A percentile compares a stretch with the other conserved stretches of the same genome.
Evolutionary conservation across 768 basidiomycete genomes (phyloP).

Genomic region (Boletus barrowsii): DNA sequence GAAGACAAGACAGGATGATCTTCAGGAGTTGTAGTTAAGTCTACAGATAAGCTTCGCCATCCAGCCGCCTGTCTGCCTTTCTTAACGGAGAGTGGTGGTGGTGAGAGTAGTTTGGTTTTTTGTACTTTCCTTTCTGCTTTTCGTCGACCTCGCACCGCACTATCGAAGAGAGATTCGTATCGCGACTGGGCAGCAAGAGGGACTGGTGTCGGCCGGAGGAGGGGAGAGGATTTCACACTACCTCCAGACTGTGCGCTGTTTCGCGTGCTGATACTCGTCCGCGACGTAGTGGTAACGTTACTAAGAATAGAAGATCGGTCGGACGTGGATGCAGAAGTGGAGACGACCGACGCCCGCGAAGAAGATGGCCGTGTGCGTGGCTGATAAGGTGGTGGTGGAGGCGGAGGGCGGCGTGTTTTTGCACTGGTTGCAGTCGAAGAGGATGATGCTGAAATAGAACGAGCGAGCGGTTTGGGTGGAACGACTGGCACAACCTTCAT

Average conservation of each 20-base stretch:
- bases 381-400: slow-evolving; percentile 35
- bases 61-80: slow-evolving; percentile 59
- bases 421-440: slow-evolving; percentile 37
- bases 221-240: slow-evolving; percentile 28
- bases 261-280: slow-evolving; percentile 38
- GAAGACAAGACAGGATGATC: slow-evolving; percentile 23
- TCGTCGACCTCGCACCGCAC: slow-evolving; percentile 53
- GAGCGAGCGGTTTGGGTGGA: slow-evolving; percentile 29
- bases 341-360: slow-evolving; percentile 36
- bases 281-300: slow-evolving; percentile 35
- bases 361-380: slow-evolving; percentile 32
- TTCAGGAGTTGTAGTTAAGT: slow-evolving; percentile 51
- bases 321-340: slow-evolving; percentile 44
- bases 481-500: slow-evolving; percentile 14
- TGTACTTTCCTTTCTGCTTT: slow-evolving; percentile 34
- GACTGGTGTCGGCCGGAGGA: slow-evolving; percentile 60
- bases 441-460: slow-evolving; percentile 36
- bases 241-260: slow-evolving; percentile 24
- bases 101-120: slow-evolving; percentile 28
- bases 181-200: slow-evolving; percentile 61
- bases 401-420: slow-evolving; percentile 38
- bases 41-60: slow-evolving; percentile 72
- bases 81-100: slow-evolving; percentile 38
- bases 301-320: slow-evolving; percentile 66
- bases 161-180: slow-evolving; percentile 65